Conservation (phyloP, 169 alveolate species). For the Blepharisma undulans region DNA sequence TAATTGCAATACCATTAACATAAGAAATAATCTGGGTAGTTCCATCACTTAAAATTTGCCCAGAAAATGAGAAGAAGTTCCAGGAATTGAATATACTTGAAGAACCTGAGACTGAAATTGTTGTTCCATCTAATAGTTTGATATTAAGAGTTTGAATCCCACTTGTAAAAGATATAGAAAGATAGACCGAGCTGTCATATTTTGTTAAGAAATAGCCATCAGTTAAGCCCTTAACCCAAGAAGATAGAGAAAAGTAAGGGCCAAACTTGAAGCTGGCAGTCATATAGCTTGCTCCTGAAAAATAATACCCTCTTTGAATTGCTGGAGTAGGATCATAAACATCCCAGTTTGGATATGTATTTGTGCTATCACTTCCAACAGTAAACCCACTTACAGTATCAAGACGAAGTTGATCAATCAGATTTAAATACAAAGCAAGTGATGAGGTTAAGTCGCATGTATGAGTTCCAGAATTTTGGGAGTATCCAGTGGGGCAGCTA, state of each 20-base stretch:
- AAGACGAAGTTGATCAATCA: background rate
- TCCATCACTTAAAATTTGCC: background rate
- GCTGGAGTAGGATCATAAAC: background rate
- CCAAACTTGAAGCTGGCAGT: background rate
- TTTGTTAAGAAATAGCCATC: background rate
- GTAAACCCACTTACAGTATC: background rate
- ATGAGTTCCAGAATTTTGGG: background rate
- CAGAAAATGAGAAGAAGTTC: background rate
- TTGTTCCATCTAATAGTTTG: background rate
- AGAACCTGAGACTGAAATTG: background rate
- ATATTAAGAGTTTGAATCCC: background rate
- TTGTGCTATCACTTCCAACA: background rate
- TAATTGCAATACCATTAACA: background rate
- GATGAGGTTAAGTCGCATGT: background rate
- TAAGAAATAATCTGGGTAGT: background rate
- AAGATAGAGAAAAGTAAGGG: background rate
- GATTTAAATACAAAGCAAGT: background rate
- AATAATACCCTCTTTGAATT: background rate
- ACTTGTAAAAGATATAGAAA: background rate
- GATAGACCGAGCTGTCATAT: background rate
- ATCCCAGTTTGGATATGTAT: background rate
- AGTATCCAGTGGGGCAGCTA: background rate
- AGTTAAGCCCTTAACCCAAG: background rate
- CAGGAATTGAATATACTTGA: background rate
- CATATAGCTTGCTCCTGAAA: background rate